Base-by-base conservation (phyloP, 108 stramenopile species). In the Skeletonema marinoi region DNA sequence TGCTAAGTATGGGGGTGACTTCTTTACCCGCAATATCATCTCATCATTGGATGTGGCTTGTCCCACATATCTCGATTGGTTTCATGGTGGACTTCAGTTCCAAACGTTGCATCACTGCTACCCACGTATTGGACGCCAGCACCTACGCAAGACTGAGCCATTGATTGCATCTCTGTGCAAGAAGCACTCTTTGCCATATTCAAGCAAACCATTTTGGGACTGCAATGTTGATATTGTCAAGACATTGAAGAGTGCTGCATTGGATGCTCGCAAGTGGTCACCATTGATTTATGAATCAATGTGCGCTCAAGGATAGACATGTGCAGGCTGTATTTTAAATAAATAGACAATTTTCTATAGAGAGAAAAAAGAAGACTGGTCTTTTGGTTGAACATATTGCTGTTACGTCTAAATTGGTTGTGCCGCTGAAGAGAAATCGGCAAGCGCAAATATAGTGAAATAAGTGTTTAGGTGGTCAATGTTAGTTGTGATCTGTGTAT, bases 11-110 rank as follows among this genome's bases (percentile, higher is more conserved):
- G 82, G 82, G 3, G 82, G 82, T n/a, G 82, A 83, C 76, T 83
- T 83, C 50, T 83, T 46, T 62, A 73, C 76, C 3, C 75, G 82
- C 17, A 83, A 97, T 79, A 75, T 91, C 44, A 44, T 73, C 13
- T 91, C 95, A 0, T 90, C 90, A 1, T 75, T 95, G 75, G 90
- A 97, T 74, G 90, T 97, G 3, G 89, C 85, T 56, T 96, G 96
- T 76, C 78, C 83, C 9, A 63, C 65, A 8, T 96, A 82, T 76
- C 73, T 96, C 74, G 97, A 97, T 83, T 97, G 93, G 93, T 94
- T 97, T 74, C 97, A 97, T 63, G 93, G 93, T 2, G 97, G 97
- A 2, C 89, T 97, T 19, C 97, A 97, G 72, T 97, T 96, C 68
- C 97, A 97, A 86, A 87, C 90, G 32, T 86, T 88, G 54, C 98